These are phyloP conservation scores for Colletotrichum sp. DNA, from an alignment of 2,329 filamentous ascomycete species.

Conservation along the genomic window DNA sequence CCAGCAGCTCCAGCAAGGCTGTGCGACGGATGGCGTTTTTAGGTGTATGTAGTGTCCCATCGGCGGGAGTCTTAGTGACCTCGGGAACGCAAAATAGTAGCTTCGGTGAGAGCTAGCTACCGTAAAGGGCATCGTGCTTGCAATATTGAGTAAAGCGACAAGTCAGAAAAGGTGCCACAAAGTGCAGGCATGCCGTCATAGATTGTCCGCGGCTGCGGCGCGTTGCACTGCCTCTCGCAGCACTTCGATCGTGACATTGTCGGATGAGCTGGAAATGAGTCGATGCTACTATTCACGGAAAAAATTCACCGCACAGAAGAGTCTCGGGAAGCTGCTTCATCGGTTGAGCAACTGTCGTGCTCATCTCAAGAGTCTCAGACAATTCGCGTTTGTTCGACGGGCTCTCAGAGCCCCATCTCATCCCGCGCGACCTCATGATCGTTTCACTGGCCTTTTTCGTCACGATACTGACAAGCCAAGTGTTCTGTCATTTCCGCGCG, in stretches of 20 bases:
- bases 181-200: conserved; percentile 9
- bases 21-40: conserved; percentile 2
- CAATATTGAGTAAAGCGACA: not conserved
- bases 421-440: not conserved
- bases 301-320: not conserved
- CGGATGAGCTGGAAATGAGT: not conserved
- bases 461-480: not conserved
- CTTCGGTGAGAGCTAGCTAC: not conserved
- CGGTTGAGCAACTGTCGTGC: conserved; percentile 3
- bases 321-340: conserved; percentile 13
- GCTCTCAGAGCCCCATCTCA: not conserved
- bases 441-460: not conserved
- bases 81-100: not conserved
- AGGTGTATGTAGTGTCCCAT: not conserved
- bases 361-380: conserved; percentile 11
- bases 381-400: not conserved
- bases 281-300: not conserved
- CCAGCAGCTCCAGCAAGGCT: not conserved
- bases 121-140: conserved; percentile 7
- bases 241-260: not conserved
- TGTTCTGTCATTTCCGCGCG: not conserved
- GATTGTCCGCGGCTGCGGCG: conserved; percentile 6
- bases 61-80: not conserved
- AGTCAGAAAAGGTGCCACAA: not conserved
- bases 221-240: conserved; percentile 1